Conservation (phyloP, 2,329 filamentous ascomycete species). For the Beauveria caledonica region DNA sequence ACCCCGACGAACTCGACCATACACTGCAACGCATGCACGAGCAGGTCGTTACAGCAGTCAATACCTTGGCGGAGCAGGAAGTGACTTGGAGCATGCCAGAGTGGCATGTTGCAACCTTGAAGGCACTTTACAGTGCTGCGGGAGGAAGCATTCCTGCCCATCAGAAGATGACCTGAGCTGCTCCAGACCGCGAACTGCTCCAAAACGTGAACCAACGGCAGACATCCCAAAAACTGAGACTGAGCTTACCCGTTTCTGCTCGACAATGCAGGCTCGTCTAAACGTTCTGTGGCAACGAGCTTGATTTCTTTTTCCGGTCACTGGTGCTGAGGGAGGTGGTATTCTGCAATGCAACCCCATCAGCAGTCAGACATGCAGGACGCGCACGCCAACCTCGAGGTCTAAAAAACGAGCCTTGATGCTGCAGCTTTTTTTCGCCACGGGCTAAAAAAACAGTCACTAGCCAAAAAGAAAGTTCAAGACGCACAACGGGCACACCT, state of each 20-base stretch:
- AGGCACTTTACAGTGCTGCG: neutral
- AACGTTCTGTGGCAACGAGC: neutral
- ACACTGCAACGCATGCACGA: slow-evolving; percentile 15
- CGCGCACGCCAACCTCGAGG: neutral
- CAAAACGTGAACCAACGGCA: neutral
- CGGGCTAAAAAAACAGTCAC: neutral
- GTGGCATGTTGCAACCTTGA: slow-evolving; percentile 30
- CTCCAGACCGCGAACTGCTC: neutral
- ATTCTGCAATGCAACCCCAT: slow-evolving; percentile 8
- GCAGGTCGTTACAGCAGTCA: slow-evolving; percentile 24
- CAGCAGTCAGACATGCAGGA: slow-evolving; percentile 6
- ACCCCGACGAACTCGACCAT: slow-evolving; percentile 22
- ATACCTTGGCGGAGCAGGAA: slow-evolving; percentile 22
- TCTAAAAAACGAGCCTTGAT: neutral
- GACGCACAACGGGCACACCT: neutral
- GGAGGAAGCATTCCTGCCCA: neutral
- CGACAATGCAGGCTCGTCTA: neutral
- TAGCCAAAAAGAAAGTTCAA: neutral
- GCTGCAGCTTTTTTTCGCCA: neutral
- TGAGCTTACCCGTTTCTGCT: no score
- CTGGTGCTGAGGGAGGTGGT: neutral
- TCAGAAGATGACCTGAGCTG: no score
- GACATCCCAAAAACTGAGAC: neutral
- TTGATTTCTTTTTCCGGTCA: neutral
- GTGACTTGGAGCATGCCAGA: slow-evolving; percentile 26